Percentiles rank a stretch among this genome's conserved stretches.
phyloP scores from a whole-genome alignment of 306 rosid genomes.

The Cicer arietinum region DNA sequence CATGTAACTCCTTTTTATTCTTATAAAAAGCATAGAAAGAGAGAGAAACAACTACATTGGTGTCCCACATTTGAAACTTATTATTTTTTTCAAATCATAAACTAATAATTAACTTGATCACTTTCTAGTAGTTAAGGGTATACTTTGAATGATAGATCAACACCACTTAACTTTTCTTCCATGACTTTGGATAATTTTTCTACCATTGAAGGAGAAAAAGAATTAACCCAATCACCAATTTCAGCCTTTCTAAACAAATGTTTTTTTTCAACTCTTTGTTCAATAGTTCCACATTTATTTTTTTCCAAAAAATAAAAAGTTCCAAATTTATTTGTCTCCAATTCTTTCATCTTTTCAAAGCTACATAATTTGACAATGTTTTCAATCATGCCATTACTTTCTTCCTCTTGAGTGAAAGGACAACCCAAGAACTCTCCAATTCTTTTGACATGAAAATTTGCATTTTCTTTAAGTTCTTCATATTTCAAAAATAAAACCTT shows the following conservation, averaged over 20 bases:
- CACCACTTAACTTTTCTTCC: slow-evolving; percentile 47
- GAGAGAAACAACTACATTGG: too few relatives aligned
- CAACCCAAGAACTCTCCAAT: slow-evolving; percentile 52
- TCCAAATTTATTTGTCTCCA: slow-evolving; percentile 56
- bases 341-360: slow-evolving; percentile 54
- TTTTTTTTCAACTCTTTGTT: slow-evolving; percentile 49
- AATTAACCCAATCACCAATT: slow-evolving; percentile 56
- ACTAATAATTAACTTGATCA: too few relatives aligned
- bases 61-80: too few relatives aligned
- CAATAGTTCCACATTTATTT: neutral
- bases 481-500: slow-evolving; percentile 40
- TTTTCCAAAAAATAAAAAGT: neutral
- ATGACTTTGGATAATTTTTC: slow-evolving; percentile 52
- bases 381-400: slow-evolving; percentile 48
- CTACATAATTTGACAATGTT: slow-evolving; percentile 51
- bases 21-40: too few relatives aligned
- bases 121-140: too few relatives aligned
- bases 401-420: slow-evolving; percentile 57
- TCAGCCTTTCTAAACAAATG: slow-evolving; percentile 37
- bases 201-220: slow-evolving; percentile 56
- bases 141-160: too few relatives aligned
- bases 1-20: too few relatives aligned
- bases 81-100: too few relatives aligned
- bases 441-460: slow-evolving; percentile 40
- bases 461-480: too few relatives aligned